Base-by-base conservation (phyloP, 2,329 filamentous ascomycete species). In the Mycosphaerella sp. region DNA sequence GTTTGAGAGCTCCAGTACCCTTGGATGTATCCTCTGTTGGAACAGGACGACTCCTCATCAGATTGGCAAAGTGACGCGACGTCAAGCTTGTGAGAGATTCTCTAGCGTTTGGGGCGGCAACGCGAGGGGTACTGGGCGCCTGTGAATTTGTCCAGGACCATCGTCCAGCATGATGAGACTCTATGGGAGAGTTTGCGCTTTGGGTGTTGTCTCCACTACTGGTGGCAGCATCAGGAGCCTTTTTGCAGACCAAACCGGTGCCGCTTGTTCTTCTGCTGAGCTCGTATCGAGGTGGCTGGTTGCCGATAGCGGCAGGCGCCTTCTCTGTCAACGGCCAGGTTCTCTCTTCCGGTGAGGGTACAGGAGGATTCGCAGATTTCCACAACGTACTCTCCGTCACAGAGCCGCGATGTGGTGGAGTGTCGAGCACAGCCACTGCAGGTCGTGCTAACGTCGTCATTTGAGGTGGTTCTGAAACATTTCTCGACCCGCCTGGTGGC, bases 321-420 rank as follows among this genome's bases (percentile, higher is more conserved):
- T 8, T 30, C 6, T 44, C 39, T 16, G 27, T 28, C 27, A 44
- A 12, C 12, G 40, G n/a, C 8, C 14, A 30, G 13, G 21, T 6
- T n/a, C 28, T 27, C n/a, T 36, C 21, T 17, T 50, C 46, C 21
- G 47, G 40, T 5, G 32, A 44, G 13, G 47, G 40, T 13, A 37
- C 25, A 12, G 51, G 51, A 10, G 51, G 51, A 46, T 54, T 44
- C 5, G 46, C 48, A 42, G 46, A 46, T 30, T 54, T 54, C 51
- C 51, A 54, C 12, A 48, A 17, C 14, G 39, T 34, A 6, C 36
- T 41, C 13, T 40, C 46, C 1, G 32, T 16, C 9, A 46, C 43
- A 14, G 43, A 48, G 17, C 44, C 30, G 12, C 35, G 44, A 17
- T 42, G 27, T 17, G 21, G 18, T 40, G 39, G 10, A 5, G 4